A percentile compares a stretch with the other conserved stretches of the same genome.
Conservation (phyloP, 208 protist species). For the Crithidia brevicula region DNA sequence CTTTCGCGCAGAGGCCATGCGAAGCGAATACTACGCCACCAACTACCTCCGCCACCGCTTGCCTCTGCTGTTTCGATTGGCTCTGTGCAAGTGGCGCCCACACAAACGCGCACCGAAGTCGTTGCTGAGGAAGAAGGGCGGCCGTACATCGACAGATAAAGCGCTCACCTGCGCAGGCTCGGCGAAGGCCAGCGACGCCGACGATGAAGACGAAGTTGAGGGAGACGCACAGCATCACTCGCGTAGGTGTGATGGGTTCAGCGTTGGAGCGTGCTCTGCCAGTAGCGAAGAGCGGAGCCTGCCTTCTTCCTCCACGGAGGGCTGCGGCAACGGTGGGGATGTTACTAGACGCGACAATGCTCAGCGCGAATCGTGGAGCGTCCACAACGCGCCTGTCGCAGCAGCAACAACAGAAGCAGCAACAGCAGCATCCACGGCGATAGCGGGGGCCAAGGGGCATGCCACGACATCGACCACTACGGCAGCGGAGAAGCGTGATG, state of each 20-base stretch:
- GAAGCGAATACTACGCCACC: conserved; percentile 26
- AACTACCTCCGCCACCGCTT: conserved; percentile 37
- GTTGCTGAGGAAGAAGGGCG: neutral
- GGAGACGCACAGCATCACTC: neutral
- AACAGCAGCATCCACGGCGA: neutral
- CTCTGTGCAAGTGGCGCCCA: conserved; percentile 27
- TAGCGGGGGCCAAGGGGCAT: neutral
- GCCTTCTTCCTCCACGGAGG: neutral
- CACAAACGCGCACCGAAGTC: neutral
- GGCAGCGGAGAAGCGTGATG: neutral
- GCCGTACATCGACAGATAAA: neutral
- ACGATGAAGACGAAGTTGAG: neutral
- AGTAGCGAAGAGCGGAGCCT: neutral
- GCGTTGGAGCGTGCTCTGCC: neutral
- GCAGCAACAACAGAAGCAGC: no score
- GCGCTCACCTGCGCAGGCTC: neutral
- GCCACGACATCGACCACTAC: neutral
- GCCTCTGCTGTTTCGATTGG: conserved; percentile 34
- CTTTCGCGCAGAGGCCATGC: conserved; percentile 34
- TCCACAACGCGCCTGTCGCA: no score
- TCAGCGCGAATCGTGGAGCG: no score
- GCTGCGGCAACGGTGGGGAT: neutral
- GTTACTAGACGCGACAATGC: conserved; percentile 5
- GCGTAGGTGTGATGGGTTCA: neutral
- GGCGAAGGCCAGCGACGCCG: neutral